phyloP scores from a whole-genome alignment of 345 rosid species.

The Eutrema heterophyllum region DNA sequence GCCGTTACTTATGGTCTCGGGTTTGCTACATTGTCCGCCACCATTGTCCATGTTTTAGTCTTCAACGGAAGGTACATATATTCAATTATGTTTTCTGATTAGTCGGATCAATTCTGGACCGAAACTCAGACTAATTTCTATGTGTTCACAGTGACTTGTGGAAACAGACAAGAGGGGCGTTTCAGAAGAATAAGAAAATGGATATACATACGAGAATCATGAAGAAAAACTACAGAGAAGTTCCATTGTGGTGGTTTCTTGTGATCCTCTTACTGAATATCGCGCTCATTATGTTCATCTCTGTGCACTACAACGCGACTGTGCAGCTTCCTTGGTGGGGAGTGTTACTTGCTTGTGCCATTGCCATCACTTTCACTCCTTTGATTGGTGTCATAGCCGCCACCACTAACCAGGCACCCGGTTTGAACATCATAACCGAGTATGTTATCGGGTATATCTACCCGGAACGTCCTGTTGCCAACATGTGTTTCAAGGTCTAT shows the following conservation, averaged over 20 bases:
- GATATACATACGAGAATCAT: constrained; percentile 81
- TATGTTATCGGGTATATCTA: constrained; percentile 73
- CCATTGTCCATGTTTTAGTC: constrained; percentile 60
- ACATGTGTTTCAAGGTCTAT: constrained; percentile 91
- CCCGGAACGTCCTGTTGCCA: constrained; percentile 88
- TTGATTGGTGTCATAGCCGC: constrained; percentile 71
- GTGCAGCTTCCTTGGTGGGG: constrained; percentile 97
- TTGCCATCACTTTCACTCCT: constrained; percentile 75
- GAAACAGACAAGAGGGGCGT: constrained; percentile 52
- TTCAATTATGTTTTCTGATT: neutral
- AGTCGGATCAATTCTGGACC: neutral
- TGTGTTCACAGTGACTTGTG: constrained; percentile 50
- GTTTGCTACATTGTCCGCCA: constrained; percentile 77
- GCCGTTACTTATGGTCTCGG: constrained; percentile 86
- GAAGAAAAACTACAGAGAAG: constrained; percentile 57
- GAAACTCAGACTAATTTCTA: neutral
- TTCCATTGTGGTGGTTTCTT: constrained; percentile 78
- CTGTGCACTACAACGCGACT: constrained; percentile 50
- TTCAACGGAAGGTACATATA: constrained; percentile 54
- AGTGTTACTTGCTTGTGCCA: constrained; percentile 66
- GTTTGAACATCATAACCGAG: constrained; percentile 77
- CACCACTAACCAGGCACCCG: constrained; percentile 72
- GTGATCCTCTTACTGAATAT: constrained; percentile 48
- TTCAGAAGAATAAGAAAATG: constrained; percentile 42
- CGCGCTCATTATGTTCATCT: constrained; percentile 46